A percentile compares a stretch with the other conserved stretches of the same genome.
These are phyloP conservation scores for Aspergillus ibericus DNA, from an alignment of 2,329 filamentous ascomycete species.

Conservation along the genomic window DNA sequence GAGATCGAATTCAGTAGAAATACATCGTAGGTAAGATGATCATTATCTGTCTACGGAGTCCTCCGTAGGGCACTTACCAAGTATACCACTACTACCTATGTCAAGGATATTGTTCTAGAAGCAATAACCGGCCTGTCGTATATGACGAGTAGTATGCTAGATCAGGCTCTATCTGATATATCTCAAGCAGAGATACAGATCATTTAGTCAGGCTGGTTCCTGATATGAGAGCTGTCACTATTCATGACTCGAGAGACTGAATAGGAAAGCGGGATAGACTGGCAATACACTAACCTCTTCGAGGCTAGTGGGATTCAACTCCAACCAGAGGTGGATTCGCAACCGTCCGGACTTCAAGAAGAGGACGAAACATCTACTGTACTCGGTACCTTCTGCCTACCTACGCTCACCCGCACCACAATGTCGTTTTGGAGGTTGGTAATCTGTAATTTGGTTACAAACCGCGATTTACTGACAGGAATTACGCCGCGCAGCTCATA, in stretches of 20 bases:
- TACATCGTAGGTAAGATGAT: background rate
- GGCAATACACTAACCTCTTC: background rate
- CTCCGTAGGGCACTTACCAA: background rate
- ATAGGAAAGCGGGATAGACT: background rate
- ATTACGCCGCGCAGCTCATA: constrained; percentile 57
- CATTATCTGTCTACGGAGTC: background rate
- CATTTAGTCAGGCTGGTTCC: background rate
- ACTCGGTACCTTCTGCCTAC: background rate
- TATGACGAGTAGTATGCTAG: background rate
- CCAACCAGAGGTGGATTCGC: background rate
- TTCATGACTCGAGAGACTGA: background rate
- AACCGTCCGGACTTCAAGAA: background rate
- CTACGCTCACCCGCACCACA: background rate
- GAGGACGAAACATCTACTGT: background rate
- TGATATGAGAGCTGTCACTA: constrained; percentile 5
- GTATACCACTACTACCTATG: background rate
- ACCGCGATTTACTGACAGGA: background rate
- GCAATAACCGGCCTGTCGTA: background rate
- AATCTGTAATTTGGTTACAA: background rate
- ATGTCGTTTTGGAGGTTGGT: constrained; percentile 44
- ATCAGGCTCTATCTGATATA: background rate
- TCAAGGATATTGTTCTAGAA: background rate
- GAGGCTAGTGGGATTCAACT: background rate
- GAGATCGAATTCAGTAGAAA: background rate
- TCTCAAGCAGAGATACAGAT: background rate